Base-by-base conservation (phyloP, 345 rosid species). In the Camelina hispida region DNA sequence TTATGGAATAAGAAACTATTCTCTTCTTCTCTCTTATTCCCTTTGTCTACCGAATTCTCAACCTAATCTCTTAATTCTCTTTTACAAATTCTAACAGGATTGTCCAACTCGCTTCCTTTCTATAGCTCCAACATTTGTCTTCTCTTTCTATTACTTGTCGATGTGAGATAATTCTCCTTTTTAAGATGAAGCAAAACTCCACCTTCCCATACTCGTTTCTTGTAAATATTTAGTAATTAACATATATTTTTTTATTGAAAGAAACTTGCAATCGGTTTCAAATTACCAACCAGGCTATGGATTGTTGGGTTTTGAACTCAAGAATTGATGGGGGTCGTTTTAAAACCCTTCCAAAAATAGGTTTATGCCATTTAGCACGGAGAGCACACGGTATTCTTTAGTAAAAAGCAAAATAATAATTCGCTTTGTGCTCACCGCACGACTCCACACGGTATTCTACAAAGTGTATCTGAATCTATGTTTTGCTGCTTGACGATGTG, bases 361-460 rank as follows among this genome's bases (percentile, higher is more conserved):
- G 17, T 30, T 44, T 65, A 65, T 47, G 69, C 69, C 17, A 17
- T 0, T 32, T 16, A 15, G 1, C 0, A 18, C 23, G 42, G 61
- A 67, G 69, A 62, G 37, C 37, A 81, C 80, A 81, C 77, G 75
- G 81, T 79, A 81, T 81, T 84, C 87, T 84, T 77, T 82, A 81
- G 87, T 84, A 83, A 81, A 84, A 82, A 80, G 86, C 80, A 80
- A 81, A 86, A 84, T 86, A 84, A 81, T 78, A 81, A 66, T 78
- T 81, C 76, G 80, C 80, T 75, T 12, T 75, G 80, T 23, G 46
- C 74, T 72, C 66, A 80, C 44, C 56, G 46, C 83, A 80, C 77
- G 55, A 58, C 75, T 77, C 67, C 76, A n/a, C n/a, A n/a, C n/a
- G n/a, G n/a, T n/a, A n/a, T n/a, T n/a, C n/a, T n/a, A n/a, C n/a